These are phyloP conservation scores for Pogostemon cablin DNA, from an alignment of 257 asterid species.

Conservation along the genomic window DNA sequence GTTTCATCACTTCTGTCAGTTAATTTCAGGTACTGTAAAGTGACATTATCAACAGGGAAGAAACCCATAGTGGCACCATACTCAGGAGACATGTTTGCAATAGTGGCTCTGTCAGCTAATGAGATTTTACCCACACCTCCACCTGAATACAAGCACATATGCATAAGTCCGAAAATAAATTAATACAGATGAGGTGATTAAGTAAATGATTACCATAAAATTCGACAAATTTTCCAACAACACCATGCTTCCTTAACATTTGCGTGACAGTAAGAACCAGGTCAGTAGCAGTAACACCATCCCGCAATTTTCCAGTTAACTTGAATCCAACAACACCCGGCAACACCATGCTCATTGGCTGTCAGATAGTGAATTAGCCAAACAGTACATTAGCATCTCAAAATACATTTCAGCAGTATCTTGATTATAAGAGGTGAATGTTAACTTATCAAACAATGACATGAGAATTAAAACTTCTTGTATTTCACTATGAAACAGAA, in stretches of 20 bases:
- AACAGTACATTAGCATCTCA: constrained; percentile 25
- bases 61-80: constrained; percentile 99
- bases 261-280: constrained; percentile 87
- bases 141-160: constrained; percentile 50
- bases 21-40: constrained; percentile 80
- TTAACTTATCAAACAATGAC: constrained; percentile 10
- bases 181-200: not conserved
- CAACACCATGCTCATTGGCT: constrained; percentile 98
- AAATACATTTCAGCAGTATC: not conserved
- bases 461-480: not conserved
- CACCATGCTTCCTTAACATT: constrained; percentile 89
- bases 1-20: constrained; percentile 96
- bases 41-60: constrained; percentile 94
- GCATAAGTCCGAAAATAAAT: constrained; percentile 17
- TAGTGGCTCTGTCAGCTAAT: constrained; percentile 98
- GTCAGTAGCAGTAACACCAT: constrained; percentile 94
- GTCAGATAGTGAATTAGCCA: constrained; percentile 38
- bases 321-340: constrained; percentile 96
- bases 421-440: constrained; percentile 19
- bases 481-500: not conserved
- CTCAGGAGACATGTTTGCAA: constrained; percentile 98
- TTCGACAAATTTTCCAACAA: constrained; percentile 89
- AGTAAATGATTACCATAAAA: constrained; percentile 55
- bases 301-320: constrained; percentile 72
- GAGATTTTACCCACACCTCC: constrained; percentile 80